Conservation (phyloP, 2,329 filamentous ascomycete species). For the Rhytidhysteron rufulum region DNA sequence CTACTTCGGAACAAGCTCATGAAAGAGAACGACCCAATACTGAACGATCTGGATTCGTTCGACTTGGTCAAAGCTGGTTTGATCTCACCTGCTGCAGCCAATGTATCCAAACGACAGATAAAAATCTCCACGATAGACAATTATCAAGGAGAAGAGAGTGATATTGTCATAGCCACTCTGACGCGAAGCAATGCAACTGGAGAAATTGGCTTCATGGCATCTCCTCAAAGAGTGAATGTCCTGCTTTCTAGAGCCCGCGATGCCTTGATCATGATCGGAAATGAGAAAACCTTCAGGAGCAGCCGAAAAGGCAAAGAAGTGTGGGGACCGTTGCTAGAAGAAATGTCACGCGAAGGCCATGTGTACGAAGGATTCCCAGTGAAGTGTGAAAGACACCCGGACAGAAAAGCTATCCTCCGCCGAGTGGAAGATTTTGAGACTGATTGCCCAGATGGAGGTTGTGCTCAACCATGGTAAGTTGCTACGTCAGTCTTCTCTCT, state of each 20-base stretch:
- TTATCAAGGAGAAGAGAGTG: slow-evolving; percentile 73
- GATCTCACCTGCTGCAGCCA: slow-evolving; percentile 49
- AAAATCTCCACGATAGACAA: slow-evolving; percentile 74
- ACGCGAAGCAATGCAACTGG: slow-evolving; percentile 61
- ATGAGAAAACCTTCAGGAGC: slow-evolving; percentile 62
- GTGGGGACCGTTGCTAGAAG: slow-evolving; percentile 58
- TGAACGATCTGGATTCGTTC: slow-evolving; percentile 65
- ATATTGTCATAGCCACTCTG: slow-evolving; percentile 66
- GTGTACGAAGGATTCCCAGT: slow-evolving; percentile 41
- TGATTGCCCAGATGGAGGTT: slow-evolving; percentile 67
- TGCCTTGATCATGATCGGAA: slow-evolving; percentile 66
- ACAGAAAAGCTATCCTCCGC: slow-evolving; percentile 43
- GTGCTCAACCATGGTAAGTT: slow-evolving; percentile 58
- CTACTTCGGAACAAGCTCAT: slow-evolving; percentile 53
- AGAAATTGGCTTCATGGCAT: slow-evolving; percentile 68
- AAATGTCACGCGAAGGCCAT: slow-evolving; percentile 47
- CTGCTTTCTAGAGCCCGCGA: slow-evolving; percentile 64
- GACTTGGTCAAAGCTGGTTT: slow-evolving; percentile 63
- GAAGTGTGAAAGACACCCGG: slow-evolving; percentile 30
- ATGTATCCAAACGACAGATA: slow-evolving; percentile 49
- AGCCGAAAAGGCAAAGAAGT: slow-evolving; percentile 54
- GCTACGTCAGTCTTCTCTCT: slow-evolving; percentile 6
- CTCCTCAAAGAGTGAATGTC: slow-evolving; percentile 66
- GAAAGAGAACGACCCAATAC: slow-evolving; percentile 57
- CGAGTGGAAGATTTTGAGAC: slow-evolving; percentile 56